Percentiles rank a stretch among this genome's conserved stretches.
Evolutionary conservation across 768 basidiomycete species (phyloP).

Genomic region (Bullera alba): DNA sequence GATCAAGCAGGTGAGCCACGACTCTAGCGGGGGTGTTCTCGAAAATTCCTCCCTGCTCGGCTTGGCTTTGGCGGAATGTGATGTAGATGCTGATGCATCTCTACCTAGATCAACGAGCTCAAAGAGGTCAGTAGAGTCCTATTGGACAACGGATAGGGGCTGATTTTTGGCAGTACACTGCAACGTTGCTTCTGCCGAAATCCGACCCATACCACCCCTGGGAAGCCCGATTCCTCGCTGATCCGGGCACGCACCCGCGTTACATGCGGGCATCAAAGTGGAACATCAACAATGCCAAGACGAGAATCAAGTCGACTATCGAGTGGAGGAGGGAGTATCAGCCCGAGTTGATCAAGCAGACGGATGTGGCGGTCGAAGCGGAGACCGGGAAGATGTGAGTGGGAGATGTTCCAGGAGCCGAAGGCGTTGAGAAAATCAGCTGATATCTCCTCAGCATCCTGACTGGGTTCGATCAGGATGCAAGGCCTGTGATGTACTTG

Average conservation of each 20-base stretch:
- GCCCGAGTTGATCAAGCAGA: slow-evolving; percentile 74
- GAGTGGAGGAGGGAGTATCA: slow-evolving; percentile 81
- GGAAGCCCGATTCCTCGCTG: slow-evolving; percentile 70
- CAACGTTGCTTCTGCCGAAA: slow-evolving; percentile 58
- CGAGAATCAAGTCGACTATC: slow-evolving; percentile 66
- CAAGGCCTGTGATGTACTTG: slow-evolving; percentile 82
- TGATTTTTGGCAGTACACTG: slow-evolving; percentile 57
- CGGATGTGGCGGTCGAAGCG: slow-evolving; percentile 66
- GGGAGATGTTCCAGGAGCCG: neutral
- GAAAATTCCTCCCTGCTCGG: neutral
- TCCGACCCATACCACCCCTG: slow-evolving; percentile 67
- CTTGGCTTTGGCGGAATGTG: no score
- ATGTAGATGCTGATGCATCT: slow-evolving; percentile 1
- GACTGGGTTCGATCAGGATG: slow-evolving; percentile 77
- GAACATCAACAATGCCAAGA: slow-evolving; percentile 68
- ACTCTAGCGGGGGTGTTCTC: neutral
- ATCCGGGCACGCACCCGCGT: slow-evolving; percentile 59
- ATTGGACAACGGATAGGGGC: neutral
- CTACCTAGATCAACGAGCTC: slow-evolving; percentile 54
- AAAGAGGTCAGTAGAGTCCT: slow-evolving; percentile 52
- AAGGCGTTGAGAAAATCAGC: neutral
- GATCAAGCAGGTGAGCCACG: slow-evolving; percentile 42
- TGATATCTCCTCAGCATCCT: slow-evolving; percentile 54
- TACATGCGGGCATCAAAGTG: slow-evolving; percentile 84
- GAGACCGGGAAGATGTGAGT: slow-evolving; percentile 82